Evolutionary conservation across 2,329 filamentous ascomycete genomes (phyloP).

Genomic region (Rhynchosporium graminicola): DNA sequence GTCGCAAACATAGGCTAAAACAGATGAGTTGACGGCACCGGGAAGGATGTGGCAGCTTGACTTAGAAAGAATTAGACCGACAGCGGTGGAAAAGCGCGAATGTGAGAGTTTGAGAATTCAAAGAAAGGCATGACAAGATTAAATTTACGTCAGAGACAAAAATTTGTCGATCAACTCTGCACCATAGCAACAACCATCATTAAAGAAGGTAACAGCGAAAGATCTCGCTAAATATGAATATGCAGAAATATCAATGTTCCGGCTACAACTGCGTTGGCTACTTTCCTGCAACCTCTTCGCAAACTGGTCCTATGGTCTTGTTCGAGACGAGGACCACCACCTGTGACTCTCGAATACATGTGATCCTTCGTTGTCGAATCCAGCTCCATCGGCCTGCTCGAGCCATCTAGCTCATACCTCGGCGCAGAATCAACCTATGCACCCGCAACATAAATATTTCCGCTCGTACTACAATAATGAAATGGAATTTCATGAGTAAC

Average conservation of each 20-base stretch:
- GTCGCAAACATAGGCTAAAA: neutral
- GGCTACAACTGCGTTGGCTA: too few species aligned
- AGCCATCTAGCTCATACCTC: neutral
- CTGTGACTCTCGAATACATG: neutral
- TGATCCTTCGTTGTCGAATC: neutral
- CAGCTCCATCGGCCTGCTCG: neutral
- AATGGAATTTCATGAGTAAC: neutral
- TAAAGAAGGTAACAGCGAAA: too few species aligned
- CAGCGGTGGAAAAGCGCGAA: neutral
- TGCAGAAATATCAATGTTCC: too few species aligned
- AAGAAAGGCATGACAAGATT: too few species aligned
- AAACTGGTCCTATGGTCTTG: too few species aligned
- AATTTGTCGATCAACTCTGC: too few species aligned
- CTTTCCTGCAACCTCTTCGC: too few species aligned
- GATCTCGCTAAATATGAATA: too few species aligned
- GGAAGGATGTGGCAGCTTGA: neutral
- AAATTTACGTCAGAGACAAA: too few species aligned
- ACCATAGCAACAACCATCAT: too few species aligned
- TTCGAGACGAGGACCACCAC: neutral
- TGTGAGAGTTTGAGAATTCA: neutral
- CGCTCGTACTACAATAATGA: neutral
- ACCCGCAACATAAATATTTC: neutral
- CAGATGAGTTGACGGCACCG: neutral
- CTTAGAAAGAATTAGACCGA: neutral
- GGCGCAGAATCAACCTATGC: neutral